A percentile compares a stretch with the other conserved stretches of the same genome.
Conservation (phyloP, 345 rosid genomes). For the Citrus inodora region DNA sequence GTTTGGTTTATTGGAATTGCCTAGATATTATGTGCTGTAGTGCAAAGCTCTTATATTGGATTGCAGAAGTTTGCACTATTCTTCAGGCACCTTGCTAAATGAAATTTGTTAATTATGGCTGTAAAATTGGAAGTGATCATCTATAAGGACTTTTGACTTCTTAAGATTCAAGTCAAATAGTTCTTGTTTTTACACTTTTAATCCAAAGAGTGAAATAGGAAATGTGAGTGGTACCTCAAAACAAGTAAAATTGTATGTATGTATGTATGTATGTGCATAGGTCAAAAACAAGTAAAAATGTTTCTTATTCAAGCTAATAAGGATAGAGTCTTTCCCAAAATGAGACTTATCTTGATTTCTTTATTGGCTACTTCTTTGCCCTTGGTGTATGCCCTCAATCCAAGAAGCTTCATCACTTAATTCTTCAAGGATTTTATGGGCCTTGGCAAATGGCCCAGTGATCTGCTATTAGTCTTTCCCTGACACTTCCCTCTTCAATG, state of each 20-base stretch:
- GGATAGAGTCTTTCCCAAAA: neutral
- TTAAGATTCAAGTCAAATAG: neutral
- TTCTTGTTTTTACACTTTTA: neutral
- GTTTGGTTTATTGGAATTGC: neutral
- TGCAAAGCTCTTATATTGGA: neutral
- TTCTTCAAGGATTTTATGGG: constrained; percentile 5
- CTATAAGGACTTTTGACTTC: neutral
- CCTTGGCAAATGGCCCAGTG: constrained; percentile 35
- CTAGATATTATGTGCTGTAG: neutral
- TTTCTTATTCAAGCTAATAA: neutral
- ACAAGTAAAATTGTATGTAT: neutral
- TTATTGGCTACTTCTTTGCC: neutral
- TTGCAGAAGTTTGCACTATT: neutral
- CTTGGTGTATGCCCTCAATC: neutral
- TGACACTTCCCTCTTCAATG: constrained; percentile 43
- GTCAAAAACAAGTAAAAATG: too few relatives aligned
- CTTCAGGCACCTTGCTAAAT: neutral
- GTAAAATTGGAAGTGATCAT: neutral
- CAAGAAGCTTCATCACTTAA: neutral
- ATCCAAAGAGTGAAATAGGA: neutral
- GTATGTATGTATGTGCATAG: too few relatives aligned
- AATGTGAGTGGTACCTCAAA: neutral
- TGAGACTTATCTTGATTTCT: neutral
- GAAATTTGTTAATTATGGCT: neutral
- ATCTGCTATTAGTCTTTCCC: constrained; percentile 36